These are phyloP conservation scores for Plasmodium sp. DNA, from an alignment of 169 alveolate genomes.

Conservation along the genomic window DNA sequence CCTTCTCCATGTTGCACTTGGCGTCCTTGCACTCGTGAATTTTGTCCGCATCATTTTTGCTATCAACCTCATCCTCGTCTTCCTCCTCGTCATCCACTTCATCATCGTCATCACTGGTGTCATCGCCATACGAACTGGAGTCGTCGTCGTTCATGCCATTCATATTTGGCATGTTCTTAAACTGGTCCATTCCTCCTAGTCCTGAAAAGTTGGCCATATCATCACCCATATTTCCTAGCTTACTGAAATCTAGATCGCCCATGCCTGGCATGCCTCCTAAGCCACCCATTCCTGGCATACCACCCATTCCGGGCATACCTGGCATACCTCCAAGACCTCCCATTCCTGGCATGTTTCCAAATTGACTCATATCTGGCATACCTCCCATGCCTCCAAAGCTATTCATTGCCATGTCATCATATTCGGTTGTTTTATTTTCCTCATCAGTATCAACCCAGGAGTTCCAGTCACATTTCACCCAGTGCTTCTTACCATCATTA, in stretches of 20 bases:
- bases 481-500: constrained; percentile 85
- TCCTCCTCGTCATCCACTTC: constrained; percentile 50
- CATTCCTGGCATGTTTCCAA: constrained; percentile 74
- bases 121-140: constrained; percentile 73
- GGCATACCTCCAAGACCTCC: constrained; percentile 80
- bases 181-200: constrained; percentile 74
- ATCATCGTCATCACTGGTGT: constrained; percentile 57
- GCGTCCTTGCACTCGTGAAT: constrained; percentile 27
- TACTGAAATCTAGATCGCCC: constrained; percentile 69
- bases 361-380: constrained; percentile 63
- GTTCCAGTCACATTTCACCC: constrained; percentile 87
- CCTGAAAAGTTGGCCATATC: constrained; percentile 71
- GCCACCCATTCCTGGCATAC: constrained; percentile 71
- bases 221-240: constrained; percentile 72
- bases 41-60: constrained; percentile 11
- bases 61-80: constrained; percentile 22
- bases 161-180: constrained; percentile 74
- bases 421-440: constrained; percentile 76
- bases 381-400: constrained; percentile 79
- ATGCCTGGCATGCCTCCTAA: constrained; percentile 65
- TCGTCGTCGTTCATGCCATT: constrained; percentile 62
- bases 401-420: constrained; percentile 84
- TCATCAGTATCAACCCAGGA: constrained; percentile 88
- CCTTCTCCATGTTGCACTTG: constrained; percentile 31
- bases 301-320: constrained; percentile 75